A percentile compares a stretch with the other conserved stretches of the same genome.
phyloP scores from a whole-genome alignment of 345 rosid species.

The Odontarrhena argentea region DNA sequence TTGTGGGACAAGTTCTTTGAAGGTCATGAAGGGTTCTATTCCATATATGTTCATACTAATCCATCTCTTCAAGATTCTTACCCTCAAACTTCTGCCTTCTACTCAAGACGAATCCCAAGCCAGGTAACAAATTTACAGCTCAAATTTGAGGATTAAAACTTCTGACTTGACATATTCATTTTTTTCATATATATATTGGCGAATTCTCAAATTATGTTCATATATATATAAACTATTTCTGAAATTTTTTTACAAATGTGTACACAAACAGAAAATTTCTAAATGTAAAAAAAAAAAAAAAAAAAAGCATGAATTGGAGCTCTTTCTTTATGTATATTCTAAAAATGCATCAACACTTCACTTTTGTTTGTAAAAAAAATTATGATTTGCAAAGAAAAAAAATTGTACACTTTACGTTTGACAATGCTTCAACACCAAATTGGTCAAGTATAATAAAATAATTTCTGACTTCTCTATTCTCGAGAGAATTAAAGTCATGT shows the following conservation, averaged over 20 bases:
- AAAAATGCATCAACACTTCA: not conserved
- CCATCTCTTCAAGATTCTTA: conserved; percentile 54
- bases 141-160: not conserved
- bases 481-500: no score
- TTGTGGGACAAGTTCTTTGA: conserved; percentile 77
- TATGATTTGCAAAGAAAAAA: no score
- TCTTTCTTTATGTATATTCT: not conserved
- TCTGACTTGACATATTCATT: no score
- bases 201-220: not conserved
- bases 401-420: no score
- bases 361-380: no score
- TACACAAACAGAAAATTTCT: not conserved
- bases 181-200: no score
- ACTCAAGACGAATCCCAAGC: conserved; percentile 68
- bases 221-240: no score
- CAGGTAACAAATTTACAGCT: conserved; percentile 50
- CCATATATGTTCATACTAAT: conserved; percentile 71
- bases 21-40: conserved; percentile 61
- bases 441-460: no score
- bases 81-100: conserved; percentile 54
- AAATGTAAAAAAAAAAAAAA: not conserved
- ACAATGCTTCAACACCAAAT: no score
- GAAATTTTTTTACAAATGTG: no score
- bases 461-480: not conserved
- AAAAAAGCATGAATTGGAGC: not conserved